These are phyloP conservation scores for Pseudogymnoascus sp. DNA, from an alignment of 2,329 filamentous ascomycete species.

Conservation along the genomic window DNA sequence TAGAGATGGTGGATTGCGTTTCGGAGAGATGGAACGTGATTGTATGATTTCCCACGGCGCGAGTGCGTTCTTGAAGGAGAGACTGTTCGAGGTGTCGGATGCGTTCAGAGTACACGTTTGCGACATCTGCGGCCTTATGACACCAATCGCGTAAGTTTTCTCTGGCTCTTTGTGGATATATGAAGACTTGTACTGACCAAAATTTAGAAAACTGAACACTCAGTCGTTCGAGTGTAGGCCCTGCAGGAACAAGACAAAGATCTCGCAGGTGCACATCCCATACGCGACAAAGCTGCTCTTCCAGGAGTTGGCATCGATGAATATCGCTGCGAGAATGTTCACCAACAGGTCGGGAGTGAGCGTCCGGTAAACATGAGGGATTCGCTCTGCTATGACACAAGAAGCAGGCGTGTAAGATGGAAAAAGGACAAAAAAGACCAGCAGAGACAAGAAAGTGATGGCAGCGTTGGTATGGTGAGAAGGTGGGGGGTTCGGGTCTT, in stretches of 20 bases:
- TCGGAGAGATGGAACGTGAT: slow-evolving; percentile 99
- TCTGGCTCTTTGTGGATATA: slow-evolving; percentile 5
- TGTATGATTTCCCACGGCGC: slow-evolving; percentile 99
- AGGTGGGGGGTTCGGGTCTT: slow-evolving; percentile 6
- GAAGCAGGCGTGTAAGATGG: not conserved
- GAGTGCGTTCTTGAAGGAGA: slow-evolving; percentile 92
- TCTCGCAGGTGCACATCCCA: slow-evolving; percentile 94
- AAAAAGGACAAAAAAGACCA: not conserved
- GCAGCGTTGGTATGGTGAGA: slow-evolving; percentile 4
- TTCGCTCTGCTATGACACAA: not conserved
- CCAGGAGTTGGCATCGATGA: slow-evolving; percentile 97
- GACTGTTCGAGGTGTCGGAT: slow-evolving; percentile 94
- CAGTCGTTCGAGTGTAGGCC: slow-evolving; percentile 94
- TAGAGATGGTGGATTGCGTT: slow-evolving; percentile 92
- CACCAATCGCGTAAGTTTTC: slow-evolving; percentile 84
- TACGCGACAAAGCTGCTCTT: slow-evolving; percentile 97
- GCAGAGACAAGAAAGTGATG: not conserved
- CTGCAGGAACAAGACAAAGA: slow-evolving; percentile 98
- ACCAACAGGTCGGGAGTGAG: slow-evolving; percentile 73
- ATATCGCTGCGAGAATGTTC: slow-evolving; percentile 96
- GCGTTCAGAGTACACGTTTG: slow-evolving; percentile 97
- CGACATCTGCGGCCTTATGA: slow-evolving; percentile 98
- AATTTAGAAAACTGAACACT: slow-evolving; percentile 75
- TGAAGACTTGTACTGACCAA: slow-evolving; percentile 28
- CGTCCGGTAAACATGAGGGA: slow-evolving; percentile 44